Conservation (phyloP, 176 grass and related monocot genomes). For the Eragrostis curvula region DNA sequence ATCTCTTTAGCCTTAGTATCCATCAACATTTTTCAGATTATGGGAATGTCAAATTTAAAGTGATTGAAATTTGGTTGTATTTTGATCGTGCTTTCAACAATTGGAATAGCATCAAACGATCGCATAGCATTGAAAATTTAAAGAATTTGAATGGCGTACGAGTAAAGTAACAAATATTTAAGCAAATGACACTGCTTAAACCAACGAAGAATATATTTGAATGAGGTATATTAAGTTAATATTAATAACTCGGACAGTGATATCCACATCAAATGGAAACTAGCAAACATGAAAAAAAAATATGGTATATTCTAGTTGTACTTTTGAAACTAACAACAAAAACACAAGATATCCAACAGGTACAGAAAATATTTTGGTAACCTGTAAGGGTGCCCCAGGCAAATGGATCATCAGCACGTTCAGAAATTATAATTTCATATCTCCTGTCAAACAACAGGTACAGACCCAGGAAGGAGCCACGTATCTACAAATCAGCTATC, state of each 20-base stretch:
- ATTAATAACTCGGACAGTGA: background rate
- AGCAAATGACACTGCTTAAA: background rate
- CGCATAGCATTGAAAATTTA: background rate
- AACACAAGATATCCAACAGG: too few relatives aligned
- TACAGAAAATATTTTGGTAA: background rate
- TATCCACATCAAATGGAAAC: background rate
- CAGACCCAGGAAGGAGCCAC: background rate
- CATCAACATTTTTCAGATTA: too few relatives aligned
- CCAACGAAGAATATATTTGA: background rate
- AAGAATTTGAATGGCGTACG: background rate
- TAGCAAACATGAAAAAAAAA: too few relatives aligned
- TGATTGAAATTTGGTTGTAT: too few relatives aligned
- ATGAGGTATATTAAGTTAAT: too few relatives aligned
- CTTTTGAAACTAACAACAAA: too few relatives aligned
- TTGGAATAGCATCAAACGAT: too few relatives aligned
- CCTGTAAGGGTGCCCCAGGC: background rate
- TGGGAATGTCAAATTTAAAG: too few relatives aligned
- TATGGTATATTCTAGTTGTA: too few relatives aligned
- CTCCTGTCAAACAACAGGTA: constrained; percentile 31
- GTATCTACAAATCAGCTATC: constrained; percentile 50
- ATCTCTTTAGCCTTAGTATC: too few relatives aligned
- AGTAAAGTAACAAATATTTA: background rate
- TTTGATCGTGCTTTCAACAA: too few relatives aligned
- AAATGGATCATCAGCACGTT: constrained; percentile 11
- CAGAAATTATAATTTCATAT: constrained; percentile 24